Evolutionary conservation across 2,329 filamentous ascomycete species (phyloP).

Genomic region (Neonectria neomacrospora): DNA sequence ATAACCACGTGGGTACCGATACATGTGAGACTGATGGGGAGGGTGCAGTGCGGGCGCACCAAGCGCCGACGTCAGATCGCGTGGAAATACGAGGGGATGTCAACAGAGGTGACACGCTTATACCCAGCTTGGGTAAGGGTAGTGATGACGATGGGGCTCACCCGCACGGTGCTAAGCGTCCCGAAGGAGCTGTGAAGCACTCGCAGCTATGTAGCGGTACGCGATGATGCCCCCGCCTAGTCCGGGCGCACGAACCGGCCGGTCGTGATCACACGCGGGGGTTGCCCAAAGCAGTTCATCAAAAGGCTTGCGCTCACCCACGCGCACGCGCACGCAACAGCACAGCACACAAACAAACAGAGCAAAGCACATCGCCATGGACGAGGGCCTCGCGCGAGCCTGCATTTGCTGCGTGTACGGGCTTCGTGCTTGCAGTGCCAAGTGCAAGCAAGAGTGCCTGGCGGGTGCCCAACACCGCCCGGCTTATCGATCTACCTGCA

Average conservation of each 20-base stretch:
- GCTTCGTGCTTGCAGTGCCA: conserved; percentile 3
- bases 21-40: conserved; percentile 24
- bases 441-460: neutral
- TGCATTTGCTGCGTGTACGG: conserved; percentile 1
- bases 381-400: neutral
- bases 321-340: conserved; percentile 3
- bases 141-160: conserved; percentile 35
- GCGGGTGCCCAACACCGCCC: neutral
- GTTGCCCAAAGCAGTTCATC: conserved; percentile 36
- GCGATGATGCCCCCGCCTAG: conserved; percentile 24
- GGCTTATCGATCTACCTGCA: conserved; percentile 20
- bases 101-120: conserved; percentile 9
- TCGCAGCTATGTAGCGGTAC: conserved; percentile 32
- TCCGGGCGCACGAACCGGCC: conserved; percentile 32
- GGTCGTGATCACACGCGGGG: conserved; percentile 44
- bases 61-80: conserved; percentile 11
- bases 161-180: conserved; percentile 37
- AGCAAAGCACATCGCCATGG: neutral
- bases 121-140: conserved; percentile 8
- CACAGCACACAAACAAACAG: neutral
- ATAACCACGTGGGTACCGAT: conserved; percentile 39
- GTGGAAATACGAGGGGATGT: neutral
- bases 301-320: conserved; percentile 11
- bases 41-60: conserved; percentile 38
- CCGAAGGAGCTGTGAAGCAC: conserved; percentile 30